phyloP scores from a whole-genome alignment of 768 basidiomycete species.

The Podaxis mareebaensis region DNA sequence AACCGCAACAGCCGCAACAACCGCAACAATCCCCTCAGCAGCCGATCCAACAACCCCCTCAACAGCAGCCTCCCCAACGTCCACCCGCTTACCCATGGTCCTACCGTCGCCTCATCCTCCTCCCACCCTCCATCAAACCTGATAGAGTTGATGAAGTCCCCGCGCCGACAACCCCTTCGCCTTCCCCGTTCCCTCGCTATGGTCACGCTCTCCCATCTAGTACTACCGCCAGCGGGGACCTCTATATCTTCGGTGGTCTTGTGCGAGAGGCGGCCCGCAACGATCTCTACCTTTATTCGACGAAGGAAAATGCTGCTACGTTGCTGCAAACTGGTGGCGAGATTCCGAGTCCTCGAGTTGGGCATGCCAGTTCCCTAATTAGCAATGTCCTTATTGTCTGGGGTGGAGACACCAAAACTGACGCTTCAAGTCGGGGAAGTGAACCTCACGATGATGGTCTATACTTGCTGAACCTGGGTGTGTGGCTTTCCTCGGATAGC shows the following conservation, averaged over 20 bases:
- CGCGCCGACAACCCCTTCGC: conserved; percentile 69
- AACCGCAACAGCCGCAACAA: conserved; percentile 17
- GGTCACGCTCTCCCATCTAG: conserved; percentile 88
- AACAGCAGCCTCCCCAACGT: conserved; percentile 32
- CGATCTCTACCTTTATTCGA: conserved; percentile 90
- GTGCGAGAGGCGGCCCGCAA: conserved; percentile 88
- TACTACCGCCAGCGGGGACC: conserved; percentile 79
- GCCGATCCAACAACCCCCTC: conserved; percentile 33
- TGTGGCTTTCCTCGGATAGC: conserved; percentile 30
- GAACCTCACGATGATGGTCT: conserved; percentile 80
- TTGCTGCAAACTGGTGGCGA: conserved; percentile 89
- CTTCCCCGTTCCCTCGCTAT: conserved; percentile 94
- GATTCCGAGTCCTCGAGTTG: conserved; percentile 87
- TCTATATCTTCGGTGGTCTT: conserved; percentile 96
- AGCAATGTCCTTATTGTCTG: conserved; percentile 95
- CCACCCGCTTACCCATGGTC: conserved; percentile 80
- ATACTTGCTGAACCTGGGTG: conserved; percentile 93
- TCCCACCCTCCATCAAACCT: conserved; percentile 62
- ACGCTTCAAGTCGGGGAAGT: conserved; percentile 62
- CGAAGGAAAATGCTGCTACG: conserved; percentile 74
- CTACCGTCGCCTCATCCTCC: conserved; percentile 67
- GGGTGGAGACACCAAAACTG: conserved; percentile 96
- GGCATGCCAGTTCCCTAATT: conserved; percentile 94
- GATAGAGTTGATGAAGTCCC: conserved; percentile 49
- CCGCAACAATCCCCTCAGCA: conserved; percentile 25